Base-by-base conservation (phyloP, 2,329 filamentous ascomycete species). In the Aspergillus caelatus region DNA sequence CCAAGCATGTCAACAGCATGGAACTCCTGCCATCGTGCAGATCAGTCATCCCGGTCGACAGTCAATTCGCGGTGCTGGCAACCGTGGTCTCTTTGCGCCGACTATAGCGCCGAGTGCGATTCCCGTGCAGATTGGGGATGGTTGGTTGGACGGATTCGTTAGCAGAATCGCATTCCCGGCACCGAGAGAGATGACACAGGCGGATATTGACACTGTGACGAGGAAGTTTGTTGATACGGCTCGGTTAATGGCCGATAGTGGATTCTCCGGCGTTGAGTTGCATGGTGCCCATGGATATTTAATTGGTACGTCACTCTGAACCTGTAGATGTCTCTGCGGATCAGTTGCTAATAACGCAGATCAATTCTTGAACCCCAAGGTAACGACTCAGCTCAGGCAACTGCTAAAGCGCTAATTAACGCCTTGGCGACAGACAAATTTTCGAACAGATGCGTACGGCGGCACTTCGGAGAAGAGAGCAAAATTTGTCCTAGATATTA, bases 181-280 rank as follows among this genome's bases (percentile, higher is more conserved):
- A 1, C 88, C 88, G 0, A 80, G 82, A 52, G 88, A 82, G 58
- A 86, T 90, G 84, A 84, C 79, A 0, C 32, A 73, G 0, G 71
- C 73, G 0, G 87, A 90, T 45, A 87, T 90, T 50, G 77, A 83
- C 21, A 75, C 79, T 0, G 83, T 86, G 0, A 79, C 88, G 10
- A 69, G 72, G 8, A 80, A 83, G 52, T 90, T 89, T 64, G 83
- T 83, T 0, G 74, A 80, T 28, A 82, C 80, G 0, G 87, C 88
- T 1, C 78, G 80, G 7, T 69, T 88, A 4, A 78, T 80, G 61
- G 77, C 77, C 2, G 79, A 84, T 62, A 77, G 79, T 28, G 85
- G 85, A 0, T 86, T 86, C 62, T 79, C 81, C n/a, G 85, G 85
- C 0, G 71, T 85, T 10, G 78, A 87, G 67, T 64, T 87, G 21